Evolutionary conservation across 805 yeast species (phyloP).

Genomic region (Starmerella potacharoeniae): DNA sequence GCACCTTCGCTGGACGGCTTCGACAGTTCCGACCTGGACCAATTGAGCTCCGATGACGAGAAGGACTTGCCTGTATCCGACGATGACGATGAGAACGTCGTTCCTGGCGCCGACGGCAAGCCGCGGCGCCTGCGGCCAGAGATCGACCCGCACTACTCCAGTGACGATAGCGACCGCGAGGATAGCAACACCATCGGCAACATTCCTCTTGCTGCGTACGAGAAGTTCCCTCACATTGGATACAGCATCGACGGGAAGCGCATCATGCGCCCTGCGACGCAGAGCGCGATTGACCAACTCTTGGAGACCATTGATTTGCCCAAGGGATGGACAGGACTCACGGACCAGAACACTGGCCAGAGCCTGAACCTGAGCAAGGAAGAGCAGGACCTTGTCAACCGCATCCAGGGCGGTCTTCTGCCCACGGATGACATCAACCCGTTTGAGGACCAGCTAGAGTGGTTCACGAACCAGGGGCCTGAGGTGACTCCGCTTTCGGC

Average conservation of each 20-base stretch:
- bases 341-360: conserved; percentile 81
- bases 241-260: conserved; percentile 95
- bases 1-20: conserved; percentile 17
- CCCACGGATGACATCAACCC: conserved; percentile 75
- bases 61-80: conserved; percentile 28
- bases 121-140: conserved; percentile 75
- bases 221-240: conserved; percentile 94
- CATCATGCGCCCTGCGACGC: conserved; percentile 97
- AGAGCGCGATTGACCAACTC: conserved; percentile 83
- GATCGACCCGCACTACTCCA: conserved; percentile 86
- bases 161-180: conserved; percentile 79
- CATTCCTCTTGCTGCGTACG: conserved; percentile 85
- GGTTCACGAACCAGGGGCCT: conserved; percentile 62
- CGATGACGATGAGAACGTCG: conserved; percentile 26
- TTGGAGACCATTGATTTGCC: conserved; percentile 88
- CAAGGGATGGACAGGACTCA: conserved; percentile 96
- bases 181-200: conserved; percentile 87
- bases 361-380: conserved; percentile 72
- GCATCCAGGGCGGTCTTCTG: conserved; percentile 72
- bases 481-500: conserved; percentile 90
- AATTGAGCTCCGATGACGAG: conserved; percentile 30
- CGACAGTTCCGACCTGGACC: conserved; percentile 21
- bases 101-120: conserved; percentile 53
- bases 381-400: conserved; percentile 78
- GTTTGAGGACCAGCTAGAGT: conserved; percentile 86